These are phyloP conservation scores for Leccinum pellstonianum DNA, from an alignment of 768 basidiomycete genomes.

Conservation along the genomic window DNA sequence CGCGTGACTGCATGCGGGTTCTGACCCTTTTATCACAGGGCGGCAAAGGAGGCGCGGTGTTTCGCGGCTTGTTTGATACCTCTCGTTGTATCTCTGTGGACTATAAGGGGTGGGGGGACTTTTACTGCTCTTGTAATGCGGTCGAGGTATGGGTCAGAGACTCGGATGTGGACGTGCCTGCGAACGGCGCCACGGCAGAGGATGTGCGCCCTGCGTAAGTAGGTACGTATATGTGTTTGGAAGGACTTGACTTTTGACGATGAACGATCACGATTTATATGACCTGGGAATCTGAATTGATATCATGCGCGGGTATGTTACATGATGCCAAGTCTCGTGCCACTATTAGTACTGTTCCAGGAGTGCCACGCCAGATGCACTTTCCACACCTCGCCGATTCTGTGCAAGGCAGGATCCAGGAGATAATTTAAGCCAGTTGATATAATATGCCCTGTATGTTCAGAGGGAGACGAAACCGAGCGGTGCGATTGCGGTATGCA, in stretches of 20 bases:
- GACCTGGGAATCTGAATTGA: background rate
- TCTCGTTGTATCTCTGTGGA: conserved; percentile 47
- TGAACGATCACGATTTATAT: background rate
- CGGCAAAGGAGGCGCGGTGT: conserved; percentile 37
- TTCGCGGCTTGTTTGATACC: conserved; percentile 46
- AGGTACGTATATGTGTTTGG: background rate
- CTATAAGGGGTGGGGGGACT: conserved; percentile 61
- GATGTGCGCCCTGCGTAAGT: background rate
- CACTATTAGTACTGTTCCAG: no score
- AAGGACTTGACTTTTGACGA: background rate
- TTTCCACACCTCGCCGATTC: no score
- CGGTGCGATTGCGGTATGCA: no score
- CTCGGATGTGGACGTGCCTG: background rate
- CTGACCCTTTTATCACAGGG: conserved; percentile 24
- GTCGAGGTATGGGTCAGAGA: conserved; percentile 60
- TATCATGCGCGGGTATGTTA: no score
- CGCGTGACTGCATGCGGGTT: background rate
- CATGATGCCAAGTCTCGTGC: no score
- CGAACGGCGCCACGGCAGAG: background rate
- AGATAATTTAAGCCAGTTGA: no score
- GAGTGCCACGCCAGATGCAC: no score
- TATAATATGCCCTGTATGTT: no score
- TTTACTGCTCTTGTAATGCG: conserved; percentile 53
- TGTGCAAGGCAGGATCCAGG: no score
- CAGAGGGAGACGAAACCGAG: no score